Conservation (phyloP, 1,139 yeast genomes). For the Yamadazyma mexicana region DNA sequence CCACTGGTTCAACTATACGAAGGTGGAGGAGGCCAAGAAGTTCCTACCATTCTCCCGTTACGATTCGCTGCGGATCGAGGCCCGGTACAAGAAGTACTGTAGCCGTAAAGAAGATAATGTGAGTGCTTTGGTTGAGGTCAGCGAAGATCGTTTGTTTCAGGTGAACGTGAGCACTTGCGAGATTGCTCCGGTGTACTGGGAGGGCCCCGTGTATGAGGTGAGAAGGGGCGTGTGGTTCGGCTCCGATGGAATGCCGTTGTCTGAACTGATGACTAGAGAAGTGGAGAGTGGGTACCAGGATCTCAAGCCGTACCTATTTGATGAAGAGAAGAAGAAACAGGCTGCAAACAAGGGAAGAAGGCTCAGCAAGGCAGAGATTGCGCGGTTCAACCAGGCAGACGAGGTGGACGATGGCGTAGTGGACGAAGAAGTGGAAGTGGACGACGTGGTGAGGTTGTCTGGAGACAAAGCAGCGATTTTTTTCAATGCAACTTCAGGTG, state of each 20-base stretch:
- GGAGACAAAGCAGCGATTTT: constrained; percentile 34
- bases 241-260: constrained; percentile 60
- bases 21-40: constrained; percentile 51
- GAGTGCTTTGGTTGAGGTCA: constrained; percentile 50
- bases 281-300: constrained; percentile 56
- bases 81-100: constrained; percentile 7
- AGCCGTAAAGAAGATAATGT: background rate
- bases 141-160: constrained; percentile 77
- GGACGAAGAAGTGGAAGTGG: constrained; percentile 18
- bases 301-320: constrained; percentile 32
- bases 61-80: constrained; percentile 66
- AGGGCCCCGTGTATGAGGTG: constrained; percentile 82
- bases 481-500: constrained; percentile 35
- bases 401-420: constrained; percentile 8
- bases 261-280: constrained; percentile 49
- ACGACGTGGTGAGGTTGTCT: constrained; percentile 32
- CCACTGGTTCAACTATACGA: constrained; percentile 49
- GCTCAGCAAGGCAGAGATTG: constrained; percentile 12
- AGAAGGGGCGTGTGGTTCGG: constrained; percentile 86
- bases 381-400: constrained; percentile 14
- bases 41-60: constrained; percentile 67
- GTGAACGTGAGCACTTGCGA: constrained; percentile 60
- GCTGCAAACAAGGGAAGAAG: constrained; percentile 3
- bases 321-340: constrained; percentile 12
- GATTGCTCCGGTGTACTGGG: constrained; percentile 80